These are phyloP conservation scores for Dendrobium nobile DNA, from an alignment of 106 monocot species.

Conservation along the genomic window DNA sequence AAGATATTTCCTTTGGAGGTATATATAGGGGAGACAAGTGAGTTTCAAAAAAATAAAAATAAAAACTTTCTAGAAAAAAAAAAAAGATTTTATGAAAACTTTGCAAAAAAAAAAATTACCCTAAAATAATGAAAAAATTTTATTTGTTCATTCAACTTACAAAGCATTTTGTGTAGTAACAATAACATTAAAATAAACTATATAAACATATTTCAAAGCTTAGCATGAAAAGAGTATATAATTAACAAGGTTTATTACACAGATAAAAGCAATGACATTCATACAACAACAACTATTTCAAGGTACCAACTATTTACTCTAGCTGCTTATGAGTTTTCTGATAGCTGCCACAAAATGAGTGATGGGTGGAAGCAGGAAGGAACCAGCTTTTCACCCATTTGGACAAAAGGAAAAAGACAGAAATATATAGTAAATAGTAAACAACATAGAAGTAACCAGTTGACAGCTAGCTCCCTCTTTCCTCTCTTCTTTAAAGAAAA, in stretches of 20 bases:
- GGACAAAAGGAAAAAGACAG: conserved; percentile 4
- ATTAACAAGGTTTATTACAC: not conserved
- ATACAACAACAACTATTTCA: not conserved
- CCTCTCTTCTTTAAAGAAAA: not conserved
- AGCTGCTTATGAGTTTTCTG: not conserved
- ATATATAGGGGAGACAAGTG: too few relatives aligned
- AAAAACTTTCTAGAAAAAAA: too few relatives aligned
- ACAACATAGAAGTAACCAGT: not conserved
- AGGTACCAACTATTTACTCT: not conserved
- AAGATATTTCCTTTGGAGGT: too few relatives aligned
- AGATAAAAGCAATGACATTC: not conserved
- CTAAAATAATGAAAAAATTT: too few relatives aligned
- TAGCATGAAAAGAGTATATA: not conserved
- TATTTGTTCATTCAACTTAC: too few relatives aligned
- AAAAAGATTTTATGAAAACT: too few relatives aligned
- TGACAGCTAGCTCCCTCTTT: not conserved
- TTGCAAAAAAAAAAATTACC: too few relatives aligned
- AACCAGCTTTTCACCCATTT: conserved; percentile 1
- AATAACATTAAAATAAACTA: not conserved
- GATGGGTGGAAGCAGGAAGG: not conserved
- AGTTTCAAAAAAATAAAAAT: too few relatives aligned
- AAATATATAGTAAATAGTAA: not conserved
- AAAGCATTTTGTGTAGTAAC: not conserved
- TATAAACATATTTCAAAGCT: not conserved
- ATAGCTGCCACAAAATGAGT: conserved; percentile 5